A percentile compares a stretch with the other conserved stretches of the same genome.
These are phyloP conservation scores for Lichtheimia hyalospora DNA, from an alignment of 371 early-diverging fungal species.

Conservation along the genomic window DNA sequence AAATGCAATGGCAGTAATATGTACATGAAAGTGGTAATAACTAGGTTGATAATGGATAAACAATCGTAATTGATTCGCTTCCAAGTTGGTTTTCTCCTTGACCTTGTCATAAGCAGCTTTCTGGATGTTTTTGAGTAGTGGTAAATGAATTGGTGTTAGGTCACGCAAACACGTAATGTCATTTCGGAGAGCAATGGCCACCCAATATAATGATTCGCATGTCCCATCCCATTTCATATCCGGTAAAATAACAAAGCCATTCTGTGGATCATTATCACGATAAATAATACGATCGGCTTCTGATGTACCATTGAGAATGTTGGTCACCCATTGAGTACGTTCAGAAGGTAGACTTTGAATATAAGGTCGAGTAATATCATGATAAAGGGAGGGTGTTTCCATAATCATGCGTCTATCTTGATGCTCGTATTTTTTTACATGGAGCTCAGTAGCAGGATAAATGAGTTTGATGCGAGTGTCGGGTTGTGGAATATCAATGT, in stretches of 20 bases:
- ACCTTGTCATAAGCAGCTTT: slow-evolving; percentile 46
- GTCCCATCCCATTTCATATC: slow-evolving; percentile 86
- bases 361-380: slow-evolving; percentile 53
- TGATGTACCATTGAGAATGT: slow-evolving; percentile 67
- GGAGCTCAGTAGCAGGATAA: slow-evolving; percentile 67
- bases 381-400: slow-evolving; percentile 60
- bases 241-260: slow-evolving; percentile 77
- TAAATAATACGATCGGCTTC: slow-evolving; percentile 69
- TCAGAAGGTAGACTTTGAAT: slow-evolving; percentile 62
- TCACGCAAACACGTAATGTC: slow-evolving; percentile 69
- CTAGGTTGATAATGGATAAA: slow-evolving; percentile 88
- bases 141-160: slow-evolving; percentile 57
- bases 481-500: slow-evolving; percentile 24
- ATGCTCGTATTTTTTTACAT: slow-evolving; percentile 72
- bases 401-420: slow-evolving; percentile 57
- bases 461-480: slow-evolving; percentile 61
- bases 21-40: slow-evolving; percentile 86
- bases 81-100: slow-evolving; percentile 41
- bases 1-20: slow-evolving; percentile 69
- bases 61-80: slow-evolving; percentile 59
- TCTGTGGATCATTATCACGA: slow-evolving; percentile 48
- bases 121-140: slow-evolving; percentile 63
- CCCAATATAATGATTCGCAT: slow-evolving; percentile 64
- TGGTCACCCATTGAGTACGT: slow-evolving; percentile 78
- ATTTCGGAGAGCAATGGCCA: slow-evolving; percentile 58